Evolutionary conservation across 352 stramenopile species (phyloP), one percentile per base, ranked within the genome.

Genomic region (Phytophthora tentaculata): DNA sequence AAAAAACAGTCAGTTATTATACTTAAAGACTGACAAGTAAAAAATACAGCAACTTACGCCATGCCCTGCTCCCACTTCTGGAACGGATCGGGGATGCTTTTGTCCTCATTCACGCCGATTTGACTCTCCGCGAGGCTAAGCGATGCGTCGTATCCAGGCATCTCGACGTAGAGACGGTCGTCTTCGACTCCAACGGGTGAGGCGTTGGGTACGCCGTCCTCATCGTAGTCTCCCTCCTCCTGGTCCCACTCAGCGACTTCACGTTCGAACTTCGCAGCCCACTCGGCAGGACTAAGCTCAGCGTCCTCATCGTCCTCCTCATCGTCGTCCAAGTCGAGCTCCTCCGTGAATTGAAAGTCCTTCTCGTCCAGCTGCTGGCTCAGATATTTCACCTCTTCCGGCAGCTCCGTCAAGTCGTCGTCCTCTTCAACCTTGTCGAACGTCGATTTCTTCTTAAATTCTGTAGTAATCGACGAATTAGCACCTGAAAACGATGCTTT

Each of bases 161-260:
- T 89, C 71, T 92, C 82, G 19, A 89, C 84, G 57, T 90, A 90
- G 17, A 92, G 76, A 49, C 81, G 79, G 63, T 92, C 84, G 49
- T 92, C 84, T 29, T 89, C 84, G 14, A 87, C 37, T 9, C 84
- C 67, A 16, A 39, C 20, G 2, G 54, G 5, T 0, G 32, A 26
- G 2, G 2, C 52, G 20, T 49, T 41, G 7, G 41, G 29, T 8
- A 24, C 24, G 28, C 45, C 39, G 20, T 71, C 64, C 16, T 61
- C 49, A 7, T 64, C 54, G 37, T 57, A 49, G 20, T 73, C 53
- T 22, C 23, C 71, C 22, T 80, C 73, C 20, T 86, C 77, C 12
- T 76, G 47, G 47, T 90, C 79, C 71, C 79, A 83, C 56, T 77
- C 64, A 49, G 84, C 79, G 26, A 92, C 74, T 7, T 92, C 78